Percentiles rank a stretch among this genome's conserved stretches.
Evolutionary conservation across 108 stramenopile species (phyloP).

Genomic region (Schizochytrium sp.): DNA sequence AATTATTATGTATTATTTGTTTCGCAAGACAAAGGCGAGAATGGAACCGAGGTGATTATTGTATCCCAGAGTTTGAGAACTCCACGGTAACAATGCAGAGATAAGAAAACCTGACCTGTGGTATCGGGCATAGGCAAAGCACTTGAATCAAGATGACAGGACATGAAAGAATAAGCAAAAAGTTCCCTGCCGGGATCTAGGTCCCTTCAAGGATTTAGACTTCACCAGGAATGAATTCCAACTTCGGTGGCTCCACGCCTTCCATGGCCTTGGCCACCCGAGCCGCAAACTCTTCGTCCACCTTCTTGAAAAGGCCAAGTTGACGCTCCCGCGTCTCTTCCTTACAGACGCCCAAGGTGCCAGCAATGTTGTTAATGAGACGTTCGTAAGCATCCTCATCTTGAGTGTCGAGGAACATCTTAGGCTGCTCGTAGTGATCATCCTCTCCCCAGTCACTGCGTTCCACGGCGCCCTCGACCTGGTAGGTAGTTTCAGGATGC

Average conservation of each 20-base stretch:
- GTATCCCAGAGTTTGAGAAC: too few species aligned
- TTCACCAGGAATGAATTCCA: conserved; percentile 8
- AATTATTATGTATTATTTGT: too few species aligned
- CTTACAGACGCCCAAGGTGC: conserved; percentile 72
- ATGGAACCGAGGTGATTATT: too few species aligned
- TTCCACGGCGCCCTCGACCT: conserved; percentile 72
- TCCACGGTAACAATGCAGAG: too few species aligned
- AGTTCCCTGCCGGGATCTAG: too few species aligned
- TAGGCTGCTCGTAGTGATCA: conserved; percentile 78
- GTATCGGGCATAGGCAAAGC: too few species aligned
- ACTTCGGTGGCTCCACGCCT: background rate
- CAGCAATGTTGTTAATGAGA: conserved; percentile 79
- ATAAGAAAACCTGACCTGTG: too few species aligned
- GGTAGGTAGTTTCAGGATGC: conserved; percentile 15
- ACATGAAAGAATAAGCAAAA: too few species aligned
- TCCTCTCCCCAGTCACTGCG: conserved; percentile 77
- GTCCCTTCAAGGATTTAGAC: background rate
- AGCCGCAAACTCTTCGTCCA: conserved; percentile 64
- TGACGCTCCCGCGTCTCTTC: conserved; percentile 77
- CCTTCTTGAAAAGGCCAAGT: conserved; percentile 76
- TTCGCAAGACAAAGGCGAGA: too few species aligned
- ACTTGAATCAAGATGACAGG: too few species aligned
- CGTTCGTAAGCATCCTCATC: conserved; percentile 71
- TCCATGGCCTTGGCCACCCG: conserved; percentile 20
- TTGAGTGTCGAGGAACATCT: conserved; percentile 72